Conservation (phyloP, 2,329 filamentous ascomycete species). For the Colletotrichum sp. region DNA sequence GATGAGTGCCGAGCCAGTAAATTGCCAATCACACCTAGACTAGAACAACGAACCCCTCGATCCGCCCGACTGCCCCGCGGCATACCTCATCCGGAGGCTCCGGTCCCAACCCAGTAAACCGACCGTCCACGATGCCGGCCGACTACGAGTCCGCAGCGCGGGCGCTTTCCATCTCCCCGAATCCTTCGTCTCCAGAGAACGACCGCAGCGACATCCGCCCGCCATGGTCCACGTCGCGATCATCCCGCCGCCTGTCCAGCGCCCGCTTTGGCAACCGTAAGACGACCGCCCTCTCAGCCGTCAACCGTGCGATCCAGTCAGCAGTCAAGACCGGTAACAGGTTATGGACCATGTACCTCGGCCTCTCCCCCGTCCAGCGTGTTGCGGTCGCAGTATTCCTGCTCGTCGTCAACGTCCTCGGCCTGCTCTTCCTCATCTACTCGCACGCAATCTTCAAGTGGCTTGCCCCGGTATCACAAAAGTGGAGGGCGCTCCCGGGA, state of each 20-base stretch:
- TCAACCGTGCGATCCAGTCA: constrained; percentile 44
- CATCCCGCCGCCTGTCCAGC: constrained; percentile 44
- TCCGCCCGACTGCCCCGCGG: not conserved
- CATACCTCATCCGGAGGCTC: constrained; percentile 1
- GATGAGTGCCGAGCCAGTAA: not conserved
- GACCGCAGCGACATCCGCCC: constrained; percentile 49
- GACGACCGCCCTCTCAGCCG: constrained; percentile 27
- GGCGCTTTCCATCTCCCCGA: constrained; percentile 50
- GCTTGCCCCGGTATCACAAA: constrained; percentile 74
- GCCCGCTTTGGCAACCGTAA: constrained; percentile 36
- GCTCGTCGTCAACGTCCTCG: constrained; percentile 56
- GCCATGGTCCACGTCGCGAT: constrained; percentile 36
- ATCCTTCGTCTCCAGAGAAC: constrained; percentile 31
- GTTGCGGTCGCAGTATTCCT: constrained; percentile 58
- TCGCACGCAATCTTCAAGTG: constrained; percentile 80
- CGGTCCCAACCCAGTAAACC: not conserved
- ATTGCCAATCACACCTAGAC: not conserved
- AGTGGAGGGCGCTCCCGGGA: constrained; percentile 75
- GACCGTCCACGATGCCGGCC: constrained; percentile 48
- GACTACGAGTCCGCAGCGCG: constrained; percentile 56
- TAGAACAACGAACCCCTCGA: not conserved
- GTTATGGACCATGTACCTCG: constrained; percentile 54
- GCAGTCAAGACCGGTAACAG: constrained; percentile 49
- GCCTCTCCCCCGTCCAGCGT: constrained; percentile 66
- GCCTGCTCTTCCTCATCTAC: constrained; percentile 76